These are phyloP conservation scores for Phytophthora cryptogea DNA, from an alignment of 352 stramenopile genomes.

Conservation along the genomic window DNA sequence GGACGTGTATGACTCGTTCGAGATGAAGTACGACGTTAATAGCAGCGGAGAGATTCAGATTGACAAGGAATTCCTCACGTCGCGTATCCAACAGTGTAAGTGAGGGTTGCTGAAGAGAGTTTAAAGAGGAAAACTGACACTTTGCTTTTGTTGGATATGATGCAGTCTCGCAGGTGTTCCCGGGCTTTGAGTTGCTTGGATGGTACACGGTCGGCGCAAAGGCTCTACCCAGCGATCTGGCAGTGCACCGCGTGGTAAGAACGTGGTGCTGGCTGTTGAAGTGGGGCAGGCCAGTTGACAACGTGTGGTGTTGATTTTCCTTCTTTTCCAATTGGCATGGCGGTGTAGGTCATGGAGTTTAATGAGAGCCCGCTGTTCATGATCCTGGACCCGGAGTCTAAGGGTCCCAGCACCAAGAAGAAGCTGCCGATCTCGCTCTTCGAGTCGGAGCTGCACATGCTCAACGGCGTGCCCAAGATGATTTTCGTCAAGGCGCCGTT, in stretches of 20 bases:
- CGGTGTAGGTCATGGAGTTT: conserved; percentile 83
- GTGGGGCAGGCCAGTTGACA: neutral
- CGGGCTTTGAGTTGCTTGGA: conserved; percentile 85
- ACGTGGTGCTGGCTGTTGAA: neutral
- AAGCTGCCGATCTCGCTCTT: conserved; percentile 88
- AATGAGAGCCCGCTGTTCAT: conserved; percentile 87
- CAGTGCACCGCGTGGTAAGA: conserved; percentile 72
- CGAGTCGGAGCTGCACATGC: conserved; percentile 86
- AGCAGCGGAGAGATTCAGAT: conserved; percentile 62
- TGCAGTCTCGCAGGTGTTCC: conserved; percentile 84
- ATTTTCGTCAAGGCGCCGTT: conserved; percentile 89
- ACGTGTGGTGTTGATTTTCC: too few relatives aligned
- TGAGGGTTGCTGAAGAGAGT: neutral
- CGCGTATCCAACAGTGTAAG: conserved; percentile 82
- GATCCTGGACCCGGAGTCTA: conserved; percentile 69
- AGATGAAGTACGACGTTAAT: conserved; percentile 79
- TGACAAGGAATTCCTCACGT: conserved; percentile 82
- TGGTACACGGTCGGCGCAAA: conserved; percentile 89
- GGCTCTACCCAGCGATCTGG: conserved; percentile 70
- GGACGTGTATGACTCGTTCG: conserved; percentile 88
- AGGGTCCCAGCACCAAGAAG: conserved; percentile 74
- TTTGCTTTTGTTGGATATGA: neutral
- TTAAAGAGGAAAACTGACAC: neutral
- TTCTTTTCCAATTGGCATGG: too few relatives aligned
- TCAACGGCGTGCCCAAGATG: conserved; percentile 87